phyloP scores from a whole-genome alignment of 2,329 filamentous ascomycete genomes.

The Byssochlamys sp. region DNA sequence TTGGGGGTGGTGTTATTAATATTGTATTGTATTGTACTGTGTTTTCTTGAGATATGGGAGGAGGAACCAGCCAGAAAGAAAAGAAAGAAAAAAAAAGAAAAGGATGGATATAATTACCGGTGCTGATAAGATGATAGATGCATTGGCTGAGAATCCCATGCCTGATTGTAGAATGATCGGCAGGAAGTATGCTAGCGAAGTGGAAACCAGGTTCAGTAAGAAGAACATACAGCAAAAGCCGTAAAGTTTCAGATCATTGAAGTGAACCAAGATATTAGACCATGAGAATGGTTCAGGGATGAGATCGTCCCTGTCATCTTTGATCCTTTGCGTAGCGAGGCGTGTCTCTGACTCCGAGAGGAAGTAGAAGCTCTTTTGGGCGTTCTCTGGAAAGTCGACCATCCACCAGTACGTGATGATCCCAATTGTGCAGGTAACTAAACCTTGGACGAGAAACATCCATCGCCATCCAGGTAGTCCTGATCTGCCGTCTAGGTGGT shows the following conservation, averaged over 20 bases:
- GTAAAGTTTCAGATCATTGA: constrained; percentile 53
- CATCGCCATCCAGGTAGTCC: constrained; percentile 56
- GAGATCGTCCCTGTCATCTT: constrained; percentile 53
- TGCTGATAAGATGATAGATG: constrained; percentile 53
- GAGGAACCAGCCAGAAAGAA: not conserved
- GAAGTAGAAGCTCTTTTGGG: constrained; percentile 49
- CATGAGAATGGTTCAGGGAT: constrained; percentile 48
- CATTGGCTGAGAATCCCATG: constrained; percentile 45
- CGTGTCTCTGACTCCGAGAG: constrained; percentile 46
- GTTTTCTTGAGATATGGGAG: too few relatives aligned
- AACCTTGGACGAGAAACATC: constrained; percentile 60
- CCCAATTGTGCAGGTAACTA: constrained; percentile 51
- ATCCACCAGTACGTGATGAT: constrained; percentile 60
- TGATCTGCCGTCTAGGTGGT: constrained; percentile 48
- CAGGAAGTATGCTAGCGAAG: constrained; percentile 56
- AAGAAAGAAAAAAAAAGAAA: not conserved
- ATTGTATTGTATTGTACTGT: not conserved
- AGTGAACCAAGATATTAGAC: constrained; percentile 47
- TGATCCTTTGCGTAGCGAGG: constrained; percentile 50
- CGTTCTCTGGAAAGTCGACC: constrained; percentile 57
- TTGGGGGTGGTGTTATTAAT: constrained; percentile 6
- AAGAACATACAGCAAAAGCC: constrained; percentile 58
- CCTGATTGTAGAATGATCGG: constrained; percentile 50
- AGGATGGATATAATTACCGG: constrained; percentile 29
- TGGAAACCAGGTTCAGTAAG: constrained; percentile 57